Evolutionary conservation across 768 basidiomycete genomes (phyloP), one percentile per base, ranked within the genome.

Genomic region (Auricularia sp.): DNA sequence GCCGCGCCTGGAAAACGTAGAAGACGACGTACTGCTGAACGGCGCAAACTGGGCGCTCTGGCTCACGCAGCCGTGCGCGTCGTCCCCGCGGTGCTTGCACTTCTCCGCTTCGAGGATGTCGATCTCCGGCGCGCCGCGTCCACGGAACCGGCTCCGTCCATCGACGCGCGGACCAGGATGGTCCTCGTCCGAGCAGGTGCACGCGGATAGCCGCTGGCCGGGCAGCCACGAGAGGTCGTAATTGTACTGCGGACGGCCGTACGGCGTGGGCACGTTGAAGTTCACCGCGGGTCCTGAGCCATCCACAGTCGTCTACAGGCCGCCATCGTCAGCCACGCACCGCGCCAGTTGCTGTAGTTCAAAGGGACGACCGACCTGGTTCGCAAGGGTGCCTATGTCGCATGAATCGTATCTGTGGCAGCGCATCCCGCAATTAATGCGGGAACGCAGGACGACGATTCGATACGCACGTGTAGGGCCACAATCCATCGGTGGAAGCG

Each of bases 111-210:
- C 95, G 65, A 96, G 72, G 66, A 98, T 81, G 74, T 98, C 95
- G 69, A 98, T 93, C 78, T 98, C 96, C 1, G 96, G 95, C 1
- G 88, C 91, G 36, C 86, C 86, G 62, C 95, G 85, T n/a, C 87
- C 86, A 14, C 76, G 77, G 21, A 59, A 34, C 47, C 47, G 47
- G 47, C 21, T 51, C 23, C n/a, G 10, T 8, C 53, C 53, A 34
- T 74, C 80, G 62, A 81, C 79, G 47, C 70, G 79, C 3, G 95
- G 95, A 12, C 95, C 95, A 3, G 95, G 95, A 72, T 98, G 95
- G 69, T 92, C 91, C 61, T 84, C 82, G 11, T 84, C 86, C 0
- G 87, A 76, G 72, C 95, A 98, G 2, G 93, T 96, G 74, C 95
- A 98, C 1, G 92, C 83, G 1, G 91, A 91, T 14, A 91, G 73